Evolutionary conservation across 1,139 yeast genomes (phyloP), one percentile per base, ranked within the genome.

Genomic region (Hyphopichia fennica): DNA sequence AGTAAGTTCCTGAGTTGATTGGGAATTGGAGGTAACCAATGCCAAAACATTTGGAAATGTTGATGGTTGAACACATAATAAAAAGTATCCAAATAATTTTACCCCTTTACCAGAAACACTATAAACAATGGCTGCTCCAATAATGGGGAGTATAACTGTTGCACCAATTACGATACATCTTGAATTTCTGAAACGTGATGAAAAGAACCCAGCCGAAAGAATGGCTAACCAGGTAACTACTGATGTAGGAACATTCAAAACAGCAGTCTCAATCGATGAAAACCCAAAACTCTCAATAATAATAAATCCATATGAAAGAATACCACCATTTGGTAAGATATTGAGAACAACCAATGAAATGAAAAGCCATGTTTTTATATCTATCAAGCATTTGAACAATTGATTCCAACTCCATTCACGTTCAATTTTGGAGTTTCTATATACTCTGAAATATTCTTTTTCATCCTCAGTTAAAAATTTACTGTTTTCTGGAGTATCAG

Each of bases 401-500:
- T 52, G 54, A 32, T 45, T 40, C 45, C 38, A 35, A n/a, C 15
- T 22, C 32, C 30, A 35, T 27, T 35, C n/a, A n/a, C 13, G 4
- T 3, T 16, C 20, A 16, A 25, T 35, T 13, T 18, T 25, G 11
- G 35, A 34, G 19, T 8, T 34, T 14, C 35, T 19, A 34, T 20
- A 34, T 10, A 16, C 5, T n/a, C 20, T 20, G n/a, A n/a, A 34
- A 17, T 34, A 34, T 10, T 13, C 27, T 35, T 40, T 51, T 44
- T 54, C 52, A 31, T 47, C 42, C 31, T 50, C 54, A 20, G 38
- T 41, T 20, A 67, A 66, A 54, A 44, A 69, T 45, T 65, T 66
- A 38, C 50, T 43, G 8, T 42, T 49, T 48, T 45, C 48, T 11
- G 57, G 57, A 19, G 66, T 66, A 47, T 77, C 75, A 9, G 81